phyloP scores from a whole-genome alignment of 164 flowering plant genomes.

The Umbilicus rupestris region DNA sequence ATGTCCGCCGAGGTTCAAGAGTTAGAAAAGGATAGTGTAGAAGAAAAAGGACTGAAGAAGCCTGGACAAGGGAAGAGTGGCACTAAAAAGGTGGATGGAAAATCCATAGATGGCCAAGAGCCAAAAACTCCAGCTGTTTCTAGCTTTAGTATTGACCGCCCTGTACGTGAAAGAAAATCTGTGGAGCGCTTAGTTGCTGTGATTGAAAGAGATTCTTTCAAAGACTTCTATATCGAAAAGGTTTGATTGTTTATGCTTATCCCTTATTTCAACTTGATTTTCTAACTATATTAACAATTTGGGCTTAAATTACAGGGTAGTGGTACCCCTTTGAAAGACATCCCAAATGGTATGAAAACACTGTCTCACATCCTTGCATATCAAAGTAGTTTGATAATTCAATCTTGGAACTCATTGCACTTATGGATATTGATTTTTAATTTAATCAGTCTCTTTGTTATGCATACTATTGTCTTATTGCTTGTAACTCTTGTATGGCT shows the following conservation, averaged over 20 bases:
- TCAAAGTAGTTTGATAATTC: background rate
- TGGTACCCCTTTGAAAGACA: conserved; percentile 79
- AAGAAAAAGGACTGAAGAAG: conserved; percentile 14
- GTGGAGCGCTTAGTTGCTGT: conserved; percentile 14
- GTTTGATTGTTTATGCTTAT: background rate
- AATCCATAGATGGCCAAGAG: conserved; percentile 8
- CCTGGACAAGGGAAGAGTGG: conserved; percentile 10
- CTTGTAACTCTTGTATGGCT: background rate
- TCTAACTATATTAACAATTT: background rate
- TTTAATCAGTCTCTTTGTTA: background rate
- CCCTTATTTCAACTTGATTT: background rate
- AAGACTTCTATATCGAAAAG: conserved; percentile 11
- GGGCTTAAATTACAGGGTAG: conserved; percentile 48
- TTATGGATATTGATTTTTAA: background rate
- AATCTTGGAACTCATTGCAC: background rate
- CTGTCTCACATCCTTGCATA: background rate
- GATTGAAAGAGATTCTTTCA: conserved; percentile 11
- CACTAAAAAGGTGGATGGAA: background rate
- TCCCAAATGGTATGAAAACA: conserved; percentile 56
- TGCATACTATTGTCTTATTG: background rate
- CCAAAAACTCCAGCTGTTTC: conserved; percentile 12
- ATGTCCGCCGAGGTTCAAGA: background rate
- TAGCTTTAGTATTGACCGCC: conserved; percentile 9
- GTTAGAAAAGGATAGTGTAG: conserved; percentile 1
- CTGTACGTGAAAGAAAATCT: conserved; percentile 16